Evolutionary conservation across 2,329 filamentous ascomycete genomes (phyloP).

Genomic region (Trichoderma breve): DNA sequence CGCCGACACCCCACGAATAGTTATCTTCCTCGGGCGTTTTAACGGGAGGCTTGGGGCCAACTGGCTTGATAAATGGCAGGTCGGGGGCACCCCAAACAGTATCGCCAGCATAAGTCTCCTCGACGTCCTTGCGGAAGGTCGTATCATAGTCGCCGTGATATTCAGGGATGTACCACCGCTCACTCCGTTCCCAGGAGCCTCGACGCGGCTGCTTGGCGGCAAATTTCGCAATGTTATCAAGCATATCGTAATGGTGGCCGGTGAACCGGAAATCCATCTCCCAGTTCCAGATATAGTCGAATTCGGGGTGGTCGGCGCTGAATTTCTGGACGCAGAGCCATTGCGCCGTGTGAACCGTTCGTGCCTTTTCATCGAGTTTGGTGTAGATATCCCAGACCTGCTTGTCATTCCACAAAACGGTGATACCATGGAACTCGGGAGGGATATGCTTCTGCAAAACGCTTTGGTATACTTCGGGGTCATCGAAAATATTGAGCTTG

Average conservation of each 20-base stretch:
- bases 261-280: conserved; percentile 79
- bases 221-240: conserved; percentile 63
- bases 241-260: conserved; percentile 78
- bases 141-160: conserved; percentile 65
- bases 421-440: conserved; percentile 66
- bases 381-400: conserved; percentile 78
- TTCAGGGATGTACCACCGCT: conserved; percentile 70
- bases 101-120: conserved; percentile 48
- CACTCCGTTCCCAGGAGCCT: conserved; percentile 70
- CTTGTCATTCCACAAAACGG: conserved; percentile 70
- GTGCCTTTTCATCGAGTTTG: conserved; percentile 58
- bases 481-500: conserved; percentile 56
- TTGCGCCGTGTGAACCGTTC: conserved; percentile 59
- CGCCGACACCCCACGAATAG: conserved; percentile 73
- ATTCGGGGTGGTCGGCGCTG: conserved; percentile 71
- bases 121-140: conserved; percentile 65
- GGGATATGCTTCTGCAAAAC: conserved; percentile 64
- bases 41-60: conserved; percentile 62
- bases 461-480: conserved; percentile 56
- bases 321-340: conserved; percentile 76
- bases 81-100: conserved; percentile 66
- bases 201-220: conserved; percentile 66
- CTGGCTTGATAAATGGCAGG: conserved; percentile 58
- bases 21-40: conserved; percentile 59
- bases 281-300: conserved; percentile 84